Evolutionary conservation across 257 asterid species (phyloP).

Genomic region (Lantana camara): DNA sequence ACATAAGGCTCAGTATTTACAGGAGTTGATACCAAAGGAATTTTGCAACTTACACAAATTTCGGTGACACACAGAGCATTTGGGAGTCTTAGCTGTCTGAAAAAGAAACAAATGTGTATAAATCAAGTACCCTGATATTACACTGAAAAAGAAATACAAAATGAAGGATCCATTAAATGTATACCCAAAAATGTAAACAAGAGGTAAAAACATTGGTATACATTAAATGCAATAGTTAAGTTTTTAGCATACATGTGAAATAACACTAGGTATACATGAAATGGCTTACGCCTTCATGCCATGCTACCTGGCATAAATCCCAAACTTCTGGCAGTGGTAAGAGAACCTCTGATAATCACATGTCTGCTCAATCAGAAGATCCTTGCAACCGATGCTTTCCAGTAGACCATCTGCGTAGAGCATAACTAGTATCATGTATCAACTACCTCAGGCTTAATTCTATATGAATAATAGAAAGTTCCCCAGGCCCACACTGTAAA

Average conservation of each 20-base stretch:
- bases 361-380: slow-evolving; percentile 29
- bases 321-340: slow-evolving; percentile 79
- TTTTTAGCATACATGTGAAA: slow-evolving; percentile 13
- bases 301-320: slow-evolving; percentile 69
- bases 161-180: neutral
- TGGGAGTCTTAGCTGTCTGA: slow-evolving; percentile 81
- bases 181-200: slow-evolving; percentile 12
- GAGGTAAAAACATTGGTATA: neutral
- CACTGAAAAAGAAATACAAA: neutral
- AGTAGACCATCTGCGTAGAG: slow-evolving; percentile 62
- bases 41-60: slow-evolving; percentile 73
- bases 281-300: slow-evolving; percentile 21
- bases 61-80: slow-evolving; percentile 74
- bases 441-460: slow-evolving; percentile 10
- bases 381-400: slow-evolving; percentile 49
- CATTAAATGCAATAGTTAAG: neutral
- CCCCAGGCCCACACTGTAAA: slow-evolving; percentile 2
- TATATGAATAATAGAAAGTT: slow-evolving; percentile 12
- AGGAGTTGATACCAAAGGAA: slow-evolving; percentile 13
- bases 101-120: slow-evolving; percentile 35
- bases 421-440: slow-evolving; percentile 22
- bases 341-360: slow-evolving; percentile 54
- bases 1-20: neutral
- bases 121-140: slow-evolving; percentile 19
- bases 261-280: slow-evolving; percentile 3